A percentile compares a stretch with the other conserved stretches of the same genome.
phyloP scores from a whole-genome alignment of 495 filamentous ascomycete species.

The Choiromyces venosus region DNA sequence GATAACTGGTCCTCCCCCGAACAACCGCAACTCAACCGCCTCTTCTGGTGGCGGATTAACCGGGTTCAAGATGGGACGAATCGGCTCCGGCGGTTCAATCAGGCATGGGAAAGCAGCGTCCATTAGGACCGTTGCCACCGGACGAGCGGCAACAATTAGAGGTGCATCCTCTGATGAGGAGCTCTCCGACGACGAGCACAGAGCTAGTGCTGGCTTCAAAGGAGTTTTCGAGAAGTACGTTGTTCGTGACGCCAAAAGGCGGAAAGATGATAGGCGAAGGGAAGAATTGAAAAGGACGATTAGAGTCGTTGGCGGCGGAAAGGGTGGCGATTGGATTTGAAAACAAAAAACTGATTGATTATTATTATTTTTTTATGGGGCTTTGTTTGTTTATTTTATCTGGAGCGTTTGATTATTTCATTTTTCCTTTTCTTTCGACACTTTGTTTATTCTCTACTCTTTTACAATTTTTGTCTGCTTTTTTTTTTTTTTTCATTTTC shows the following conservation, averaged over 20 bases:
- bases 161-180: constrained; percentile 4
- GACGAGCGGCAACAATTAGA: constrained; percentile 4
- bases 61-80: constrained; percentile 9
- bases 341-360: neutral
- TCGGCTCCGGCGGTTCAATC: constrained; percentile 13
- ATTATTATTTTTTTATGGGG: neutral
- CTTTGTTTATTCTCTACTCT: neutral
- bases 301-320: constrained; percentile 17
- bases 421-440: neutral
- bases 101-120: constrained; percentile 18
- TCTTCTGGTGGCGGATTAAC: constrained; percentile 13
- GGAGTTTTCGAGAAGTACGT: constrained; percentile 30
- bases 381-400: constrained; percentile 4
- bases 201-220: constrained; percentile 14
- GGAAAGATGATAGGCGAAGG: constrained; percentile 26
- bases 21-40: constrained; percentile 14
- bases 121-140: constrained; percentile 15
- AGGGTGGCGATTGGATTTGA: constrained; percentile 3
- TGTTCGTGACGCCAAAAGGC: constrained; percentile 12
- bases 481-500: neutral
- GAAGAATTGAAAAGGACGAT: constrained; percentile 27
- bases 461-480: neutral
- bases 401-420: neutral
- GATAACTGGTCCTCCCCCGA: neutral
- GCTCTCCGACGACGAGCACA: neutral